Base-by-base conservation (phyloP, 78 protist species). In the Tieghemostelium lacteum region DNA sequence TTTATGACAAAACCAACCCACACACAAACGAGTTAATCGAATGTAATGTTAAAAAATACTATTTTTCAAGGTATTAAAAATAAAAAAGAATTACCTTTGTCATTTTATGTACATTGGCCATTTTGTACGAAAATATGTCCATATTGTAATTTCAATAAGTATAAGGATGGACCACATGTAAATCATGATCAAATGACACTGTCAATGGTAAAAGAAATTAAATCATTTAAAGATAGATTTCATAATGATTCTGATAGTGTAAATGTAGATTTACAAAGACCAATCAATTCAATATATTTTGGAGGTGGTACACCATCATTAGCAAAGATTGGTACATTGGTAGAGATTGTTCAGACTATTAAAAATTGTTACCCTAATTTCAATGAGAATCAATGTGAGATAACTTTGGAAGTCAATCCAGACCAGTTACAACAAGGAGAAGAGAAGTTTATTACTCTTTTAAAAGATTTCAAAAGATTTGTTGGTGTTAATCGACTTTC, bases 221-320 rank as follows among this genome's bases (percentile, higher is more conserved):
- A 54, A 36, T 8, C 87, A 26, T 69, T 58, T 58, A 57, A 14
- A 57, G 63, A 57, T 57, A 14, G 16, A 28, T 33, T 17, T 37
- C 19, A 24, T n/a, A 22, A 4, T 37, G 14, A 33, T 6, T 6
- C 6, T 10, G 63, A 57, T 57, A 14, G 16, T 20, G 2, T 17
- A 22, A 12, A 24, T n/a, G 14, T 20, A 22, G 14, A 33, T 6
- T 6, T 8, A 22, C 28, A 16, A 12, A 45, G 77, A 50, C 77
- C 77, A 19, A 45, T 88, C 7, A 54, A 37, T 6, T 75, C 87
- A 7, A 85, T 91, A 24, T 91, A 83, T 33, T 91, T 91, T 78
- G 94, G 94, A 17, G 94, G 94, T 57, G 94, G 94, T 19, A 91
- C 94, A 42, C 94, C 94, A 19, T 91, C 94, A 19, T 29, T 91